Percentiles rank a stretch among this genome's conserved stretches.
Conservation (phyloP, 2,329 filamentous ascomycete genomes). For the Fusarium sp. region DNA sequence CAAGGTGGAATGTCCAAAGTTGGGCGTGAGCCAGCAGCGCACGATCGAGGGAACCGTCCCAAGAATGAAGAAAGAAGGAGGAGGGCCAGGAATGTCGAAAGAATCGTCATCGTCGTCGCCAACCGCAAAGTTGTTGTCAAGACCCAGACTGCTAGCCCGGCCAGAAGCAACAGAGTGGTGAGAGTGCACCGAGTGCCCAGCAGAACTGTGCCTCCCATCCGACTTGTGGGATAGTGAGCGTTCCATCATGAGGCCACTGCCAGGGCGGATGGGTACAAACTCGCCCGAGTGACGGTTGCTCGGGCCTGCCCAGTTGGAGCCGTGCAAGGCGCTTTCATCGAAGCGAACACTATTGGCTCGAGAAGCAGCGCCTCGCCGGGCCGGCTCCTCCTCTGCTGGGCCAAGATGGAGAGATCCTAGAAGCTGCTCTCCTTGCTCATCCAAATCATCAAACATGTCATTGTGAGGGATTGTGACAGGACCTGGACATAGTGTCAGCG, state of each 20-base stretch:
- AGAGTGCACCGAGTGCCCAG: slow-evolving; percentile 80
- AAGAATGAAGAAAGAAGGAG: slow-evolving; percentile 85
- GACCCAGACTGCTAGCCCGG: slow-evolving; percentile 86
- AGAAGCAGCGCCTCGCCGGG: slow-evolving; percentile 86
- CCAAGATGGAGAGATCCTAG: slow-evolving; percentile 87
- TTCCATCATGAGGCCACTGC: slow-evolving; percentile 89
- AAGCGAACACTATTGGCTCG: slow-evolving; percentile 97
- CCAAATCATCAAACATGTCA: slow-evolving; percentile 90
- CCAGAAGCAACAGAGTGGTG: slow-evolving; percentile 78
- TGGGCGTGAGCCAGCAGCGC: slow-evolving; percentile 91
- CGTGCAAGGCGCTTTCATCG: slow-evolving; percentile 93
- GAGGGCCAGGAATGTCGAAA: slow-evolving; percentile 77
- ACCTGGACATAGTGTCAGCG: slow-evolving; percentile 62
- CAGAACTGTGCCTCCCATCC: slow-evolving; percentile 92
- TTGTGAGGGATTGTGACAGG: slow-evolving; percentile 81
- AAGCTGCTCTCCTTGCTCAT: slow-evolving; percentile 84
- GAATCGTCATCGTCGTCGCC: slow-evolving; percentile 75
- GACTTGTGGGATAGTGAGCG: slow-evolving; percentile 94
- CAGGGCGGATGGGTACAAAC: slow-evolving; percentile 79
- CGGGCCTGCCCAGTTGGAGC: slow-evolving; percentile 82
- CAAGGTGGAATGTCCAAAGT: slow-evolving; percentile 89
- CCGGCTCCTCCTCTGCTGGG: slow-evolving; percentile 81
- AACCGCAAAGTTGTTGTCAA: slow-evolving; percentile 76
- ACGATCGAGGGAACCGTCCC: slow-evolving; percentile 94
- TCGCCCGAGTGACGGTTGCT: slow-evolving; percentile 85